Percentiles rank a stretch among this genome's conserved stretches.
phyloP scores from a whole-genome alignment of 345 rosid genomes.

The Populus alba region DNA sequence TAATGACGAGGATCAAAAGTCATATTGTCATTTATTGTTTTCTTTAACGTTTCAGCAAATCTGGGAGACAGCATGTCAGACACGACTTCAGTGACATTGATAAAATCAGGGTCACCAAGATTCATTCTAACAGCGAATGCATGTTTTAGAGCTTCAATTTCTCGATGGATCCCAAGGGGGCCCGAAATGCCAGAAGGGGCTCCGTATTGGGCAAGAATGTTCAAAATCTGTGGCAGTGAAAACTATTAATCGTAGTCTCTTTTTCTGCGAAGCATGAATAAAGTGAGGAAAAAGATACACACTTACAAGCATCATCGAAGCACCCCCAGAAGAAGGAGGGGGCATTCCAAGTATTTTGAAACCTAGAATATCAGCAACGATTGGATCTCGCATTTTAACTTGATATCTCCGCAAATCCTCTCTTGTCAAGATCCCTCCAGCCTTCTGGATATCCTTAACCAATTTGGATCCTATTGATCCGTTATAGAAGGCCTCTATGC shows the following conservation, averaged over 20 bases:
- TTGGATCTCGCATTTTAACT: conserved; percentile 43
- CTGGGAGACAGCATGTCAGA: conserved; percentile 57
- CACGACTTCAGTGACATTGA: conserved; percentile 33
- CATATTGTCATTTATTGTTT: conserved; percentile 45
- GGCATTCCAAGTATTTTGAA: conserved; percentile 52
- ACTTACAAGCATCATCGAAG: conserved; percentile 54
- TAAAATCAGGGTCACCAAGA: conserved; percentile 64
- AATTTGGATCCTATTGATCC: conserved; percentile 46
- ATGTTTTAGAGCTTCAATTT: conserved; percentile 60
- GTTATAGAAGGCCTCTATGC: conserved; percentile 46
- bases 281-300: not conserved
- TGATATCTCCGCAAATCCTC: conserved; percentile 45
- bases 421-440: conserved; percentile 56
- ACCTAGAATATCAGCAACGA: conserved; percentile 39
- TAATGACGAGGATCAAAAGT: conserved; percentile 51
- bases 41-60: conserved; percentile 44
- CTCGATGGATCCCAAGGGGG: conserved; percentile 50
- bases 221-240: conserved; percentile 37
- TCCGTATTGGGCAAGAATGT: conserved; percentile 51
- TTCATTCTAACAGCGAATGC: conserved; percentile 63
- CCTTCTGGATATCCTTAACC: conserved; percentile 39
- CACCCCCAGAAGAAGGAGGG: conserved; percentile 64
- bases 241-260: not conserved
- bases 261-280: not conserved
- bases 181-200: conserved; percentile 40